Base-by-base conservation (phyloP, 495 filamentous ascomycete genomes). In the Friedmanniomyces simplex region DNA sequence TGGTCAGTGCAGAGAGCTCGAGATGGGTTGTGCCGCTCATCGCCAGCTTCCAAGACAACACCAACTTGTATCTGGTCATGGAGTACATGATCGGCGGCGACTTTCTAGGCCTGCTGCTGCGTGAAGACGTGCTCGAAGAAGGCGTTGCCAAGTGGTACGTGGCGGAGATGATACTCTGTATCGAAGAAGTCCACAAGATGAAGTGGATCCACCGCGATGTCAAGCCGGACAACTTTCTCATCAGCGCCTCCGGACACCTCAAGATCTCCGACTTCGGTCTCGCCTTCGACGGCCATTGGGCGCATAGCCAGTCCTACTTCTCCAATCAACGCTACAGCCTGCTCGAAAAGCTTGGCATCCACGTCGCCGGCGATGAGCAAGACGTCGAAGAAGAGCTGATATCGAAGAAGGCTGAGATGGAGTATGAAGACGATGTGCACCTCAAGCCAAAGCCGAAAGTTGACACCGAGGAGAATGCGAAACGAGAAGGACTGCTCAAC, bases 61-160 rank as follows among this genome's bases (percentile, higher is more conserved):
- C 78, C 18, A 86, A 88, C 63, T 74, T 97, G 25, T 96, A 96
- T 65, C 81, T 97, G 12, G 85, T 95, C 55, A 96, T 96, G 89
- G 90, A 97, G 56, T 97, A 95, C 66, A 94, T 95, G 88, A 83
- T 94, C 7, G 91, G 91, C 16, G 91, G 91, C 1, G 91, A 97
- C 66, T 96, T 97, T 61, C 76, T 97, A 2, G 86, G 87, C 1
- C 72, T 95, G 6, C 70, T 97, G 11, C 86, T 95, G 59, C 83
- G 90, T 25, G 85, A 89, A 66, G 84, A 88, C 54, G 79, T 85
- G 2, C 78, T 97, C 10, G 79, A 79, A 52, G 91, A 97, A 68
- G 73, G 77, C 7, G 81, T 86, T 43, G 83, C 89, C 2, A 80
- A 81, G 50, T 95, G 86, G 76, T 97, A 97, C 65, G 73, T 91